Conservation (phyloP, 306 rosid genomes). For the Prunus persica region Prunus_persica_NCBIv2 NC_034012.1:7414501-7415000, state of each 20-base stretch:
- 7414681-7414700: conserved; percentile 66
- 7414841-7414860: conserved; percentile 88
- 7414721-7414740: conserved; percentile 84
- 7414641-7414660: conserved; percentile 86
- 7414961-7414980: not conserved
- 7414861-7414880: conserved; percentile 87
- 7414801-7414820: conserved; percentile 86
- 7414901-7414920: conserved; percentile 72
- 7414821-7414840: conserved; percentile 85
- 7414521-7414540: conserved; percentile 72
- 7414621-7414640: conserved; percentile 79
- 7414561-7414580: conserved; percentile 74
- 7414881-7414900: conserved; percentile 85
- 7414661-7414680: conserved; percentile 88
- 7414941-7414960: conserved; percentile 85
- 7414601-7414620: conserved; percentile 90
- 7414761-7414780: conserved; percentile 97
- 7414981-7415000: too few species aligned
- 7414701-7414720: conserved; percentile 53
- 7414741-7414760: conserved; percentile 85
- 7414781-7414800: conserved; percentile 84
- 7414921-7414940: conserved; percentile 73
- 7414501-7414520: conserved; percentile 89
- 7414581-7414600: conserved; percentile 69
- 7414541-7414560: conserved; percentile 68